Conservation (phyloP, 2,329 filamentous ascomycete genomes). For the Stachybotrys elegans region DNA sequence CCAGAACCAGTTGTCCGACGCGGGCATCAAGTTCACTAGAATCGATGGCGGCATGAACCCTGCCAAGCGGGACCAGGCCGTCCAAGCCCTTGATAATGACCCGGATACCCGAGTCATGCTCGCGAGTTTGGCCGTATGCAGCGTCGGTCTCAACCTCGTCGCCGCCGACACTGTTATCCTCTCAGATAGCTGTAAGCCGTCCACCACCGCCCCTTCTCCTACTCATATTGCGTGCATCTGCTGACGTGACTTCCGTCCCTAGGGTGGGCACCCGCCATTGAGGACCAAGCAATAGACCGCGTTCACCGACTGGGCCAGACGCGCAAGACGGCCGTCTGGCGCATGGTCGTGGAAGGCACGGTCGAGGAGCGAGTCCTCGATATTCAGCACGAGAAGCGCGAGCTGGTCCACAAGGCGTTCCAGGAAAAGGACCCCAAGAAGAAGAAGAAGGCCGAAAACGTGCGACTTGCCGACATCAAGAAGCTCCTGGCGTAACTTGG, state of each 20-base stretch:
- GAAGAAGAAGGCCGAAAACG: slow-evolving; percentile 52
- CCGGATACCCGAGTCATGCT: slow-evolving; percentile 69
- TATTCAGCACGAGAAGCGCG: slow-evolving; percentile 74
- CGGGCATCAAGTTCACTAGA: slow-evolving; percentile 60
- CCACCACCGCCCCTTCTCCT: background rate
- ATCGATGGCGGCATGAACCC: slow-evolving; percentile 79
- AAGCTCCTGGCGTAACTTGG: slow-evolving; percentile 43
- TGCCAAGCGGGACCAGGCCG: slow-evolving; percentile 63
- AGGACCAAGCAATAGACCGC: slow-evolving; percentile 85
- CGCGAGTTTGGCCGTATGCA: slow-evolving; percentile 75
- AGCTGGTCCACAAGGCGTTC: slow-evolving; percentile 74
- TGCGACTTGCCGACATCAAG: slow-evolving; percentile 50
- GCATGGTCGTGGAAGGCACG: slow-evolving; percentile 73
- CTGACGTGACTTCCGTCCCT: slow-evolving; percentile 7
- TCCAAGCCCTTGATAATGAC: slow-evolving; percentile 62
- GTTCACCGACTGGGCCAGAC: slow-evolving; percentile 84
- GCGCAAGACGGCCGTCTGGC: slow-evolving; percentile 71
- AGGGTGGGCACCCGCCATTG: slow-evolving; percentile 89
- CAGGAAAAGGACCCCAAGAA: slow-evolving; percentile 55
- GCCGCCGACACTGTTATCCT: slow-evolving; percentile 82
- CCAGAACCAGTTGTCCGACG: slow-evolving; percentile 58
- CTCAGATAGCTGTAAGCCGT: slow-evolving; percentile 63
- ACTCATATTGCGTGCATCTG: background rate
- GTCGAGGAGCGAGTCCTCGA: slow-evolving; percentile 78
- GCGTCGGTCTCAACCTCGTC: slow-evolving; percentile 80